Conservation (phyloP, 257 asterid species). For the Linderniella brevidens region DNA sequence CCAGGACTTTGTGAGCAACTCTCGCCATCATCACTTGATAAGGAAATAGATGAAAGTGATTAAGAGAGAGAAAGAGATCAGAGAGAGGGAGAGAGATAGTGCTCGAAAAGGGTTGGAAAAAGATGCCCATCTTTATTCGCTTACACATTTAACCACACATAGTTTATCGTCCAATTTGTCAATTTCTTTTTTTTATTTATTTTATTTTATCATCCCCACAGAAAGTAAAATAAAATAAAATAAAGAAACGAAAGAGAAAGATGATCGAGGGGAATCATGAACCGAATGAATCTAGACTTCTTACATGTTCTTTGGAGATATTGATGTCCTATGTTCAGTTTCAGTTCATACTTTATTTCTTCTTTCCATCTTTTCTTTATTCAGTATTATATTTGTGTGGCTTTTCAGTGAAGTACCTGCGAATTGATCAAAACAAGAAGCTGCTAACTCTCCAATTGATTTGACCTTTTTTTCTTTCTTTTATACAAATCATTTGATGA, state of each 20-base stretch:
- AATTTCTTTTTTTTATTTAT: constrained; percentile 1
- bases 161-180: constrained; percentile 2
- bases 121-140: constrained; percentile 50
- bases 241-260: constrained; percentile 7
- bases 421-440: constrained; percentile 26
- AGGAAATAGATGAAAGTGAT: constrained; percentile 3
- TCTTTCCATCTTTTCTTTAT: not conserved
- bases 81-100: constrained; percentile 17
- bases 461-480: constrained; percentile 39
- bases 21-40: constrained; percentile 7
- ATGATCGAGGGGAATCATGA: not conserved
- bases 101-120: constrained; percentile 40
- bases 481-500: constrained; percentile 35
- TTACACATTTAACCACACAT: constrained; percentile 27
- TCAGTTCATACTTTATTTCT: not conserved
- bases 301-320: constrained; percentile 11
- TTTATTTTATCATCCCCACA: not conserved
- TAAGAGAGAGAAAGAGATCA: not conserved
- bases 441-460: constrained; percentile 27
- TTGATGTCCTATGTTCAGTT: constrained; percentile 1
- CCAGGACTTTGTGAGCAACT: not conserved
- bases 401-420: constrained; percentile 19
- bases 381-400: not conserved
- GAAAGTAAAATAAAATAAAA: not conserved
- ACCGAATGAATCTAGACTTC: not conserved